Percentiles rank a stretch among this genome's conserved stretches.
Conservation (phyloP, 495 filamentous ascomycete species). For the Xylaria longipes region DNA sequence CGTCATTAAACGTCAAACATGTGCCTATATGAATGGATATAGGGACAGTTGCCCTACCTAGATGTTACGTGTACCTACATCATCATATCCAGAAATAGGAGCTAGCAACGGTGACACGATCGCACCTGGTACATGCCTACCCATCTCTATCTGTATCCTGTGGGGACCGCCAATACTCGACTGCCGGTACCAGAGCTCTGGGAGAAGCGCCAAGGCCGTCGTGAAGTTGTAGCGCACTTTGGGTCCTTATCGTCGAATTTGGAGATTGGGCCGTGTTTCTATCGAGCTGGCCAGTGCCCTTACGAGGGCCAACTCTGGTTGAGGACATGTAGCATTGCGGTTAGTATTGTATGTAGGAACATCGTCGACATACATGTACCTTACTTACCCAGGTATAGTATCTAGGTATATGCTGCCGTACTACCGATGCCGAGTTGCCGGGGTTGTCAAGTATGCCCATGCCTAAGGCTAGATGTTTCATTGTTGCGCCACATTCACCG, state of each 20-base stretch:
- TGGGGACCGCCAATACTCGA: slow-evolving; percentile 20
- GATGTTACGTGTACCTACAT: not conserved
- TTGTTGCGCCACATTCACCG: not conserved
- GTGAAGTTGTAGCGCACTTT: not conserved
- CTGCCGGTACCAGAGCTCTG: slow-evolving; percentile 21
- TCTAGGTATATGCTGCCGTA: slow-evolving; percentile 1
- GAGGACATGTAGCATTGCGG: slow-evolving; percentile 14
- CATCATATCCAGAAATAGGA: not conserved
- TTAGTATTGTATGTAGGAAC: not conserved
- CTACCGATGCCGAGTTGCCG: not conserved
- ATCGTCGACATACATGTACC: not conserved
- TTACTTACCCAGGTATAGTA: not conserved
- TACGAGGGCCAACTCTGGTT: not conserved
- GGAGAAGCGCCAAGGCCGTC: slow-evolving; percentile 22
- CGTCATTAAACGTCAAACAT: not conserved
- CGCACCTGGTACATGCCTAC: not conserved
- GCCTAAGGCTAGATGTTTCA: not conserved
- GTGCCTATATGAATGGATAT: not conserved
- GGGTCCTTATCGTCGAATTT: slow-evolving; percentile 2
- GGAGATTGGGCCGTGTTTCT: not conserved
- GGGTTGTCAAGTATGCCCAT: not conserved
- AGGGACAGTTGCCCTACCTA: not conserved
- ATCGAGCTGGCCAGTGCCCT: not conserved
- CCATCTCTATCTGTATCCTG: not conserved
- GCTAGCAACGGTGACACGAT: not conserved